A percentile compares a stretch with the other conserved stretches of the same genome.
Conservation (phyloP, 805 yeast species). For the Cyberlindnera misumaiensis region DNA sequence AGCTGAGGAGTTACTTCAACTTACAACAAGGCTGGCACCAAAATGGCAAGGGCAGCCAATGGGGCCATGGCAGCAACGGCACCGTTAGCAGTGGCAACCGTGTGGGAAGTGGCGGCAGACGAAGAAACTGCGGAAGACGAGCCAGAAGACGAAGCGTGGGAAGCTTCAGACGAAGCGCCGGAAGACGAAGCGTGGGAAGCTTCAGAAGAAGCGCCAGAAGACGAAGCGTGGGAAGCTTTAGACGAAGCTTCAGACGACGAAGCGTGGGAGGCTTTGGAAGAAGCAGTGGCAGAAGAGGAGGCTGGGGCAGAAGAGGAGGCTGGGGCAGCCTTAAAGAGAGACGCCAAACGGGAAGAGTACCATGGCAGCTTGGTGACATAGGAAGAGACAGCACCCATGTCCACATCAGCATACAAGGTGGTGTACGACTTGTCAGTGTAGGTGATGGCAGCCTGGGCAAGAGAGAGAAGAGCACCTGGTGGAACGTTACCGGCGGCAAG, state of each 20-base stretch:
- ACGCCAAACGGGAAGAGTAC: conserved; percentile 22
- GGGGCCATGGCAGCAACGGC: conserved; percentile 14
- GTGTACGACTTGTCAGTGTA: conserved; percentile 30
- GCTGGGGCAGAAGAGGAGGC: conserved; percentile 4
- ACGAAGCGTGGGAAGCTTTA: not conserved
- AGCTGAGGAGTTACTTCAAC: too few relatives aligned
- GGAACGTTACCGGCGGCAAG: conserved; percentile 17
- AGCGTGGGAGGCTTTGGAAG: conserved; percentile 4
- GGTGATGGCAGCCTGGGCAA: conserved; percentile 24
- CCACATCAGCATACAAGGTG: conserved; percentile 23
- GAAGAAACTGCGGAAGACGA: conserved; percentile 3
- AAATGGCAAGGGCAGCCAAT: conserved; percentile 10
- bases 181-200: conserved; percentile 4
- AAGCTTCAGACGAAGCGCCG: not conserved
- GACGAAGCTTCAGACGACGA: conserved; percentile 2
- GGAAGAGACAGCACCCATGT: conserved; percentile 19
- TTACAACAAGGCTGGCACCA: conserved; percentile 14
- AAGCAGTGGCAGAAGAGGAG: conserved; percentile 7
- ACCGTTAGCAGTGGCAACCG: conserved; percentile 11
- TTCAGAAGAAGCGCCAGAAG: conserved; percentile 4
- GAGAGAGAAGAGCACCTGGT: conserved; percentile 24
- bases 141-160: conserved; percentile 7
- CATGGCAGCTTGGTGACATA: conserved; percentile 28
- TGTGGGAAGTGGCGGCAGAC: conserved; percentile 6
- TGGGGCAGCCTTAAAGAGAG: conserved; percentile 12